Evolutionary conservation across 257 asterid species (phyloP).

Genomic region (Verbascum thapsus): DNA sequence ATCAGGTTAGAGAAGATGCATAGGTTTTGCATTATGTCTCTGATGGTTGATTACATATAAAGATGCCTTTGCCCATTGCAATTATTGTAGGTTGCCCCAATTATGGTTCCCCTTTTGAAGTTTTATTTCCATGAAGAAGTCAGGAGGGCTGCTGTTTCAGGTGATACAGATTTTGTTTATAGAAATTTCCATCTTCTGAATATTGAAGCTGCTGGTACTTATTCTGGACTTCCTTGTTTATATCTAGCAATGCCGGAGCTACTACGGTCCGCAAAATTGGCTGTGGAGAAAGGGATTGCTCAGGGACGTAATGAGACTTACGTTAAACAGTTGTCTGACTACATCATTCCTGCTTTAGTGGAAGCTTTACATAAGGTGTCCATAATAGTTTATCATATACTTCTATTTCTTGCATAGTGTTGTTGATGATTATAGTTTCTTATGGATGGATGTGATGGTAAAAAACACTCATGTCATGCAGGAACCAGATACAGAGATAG

Average conservation of each 20-base stretch:
- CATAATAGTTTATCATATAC: conserved; percentile 12
- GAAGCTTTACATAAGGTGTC: conserved; percentile 86
- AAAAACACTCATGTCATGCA: conserved; percentile 40
- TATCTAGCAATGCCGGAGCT: conserved; percentile 94
- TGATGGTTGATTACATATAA: conserved; percentile 22
- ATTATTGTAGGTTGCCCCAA: conserved; percentile 83
- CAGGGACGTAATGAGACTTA: conserved; percentile 83
- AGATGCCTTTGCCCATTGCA: conserved; percentile 10
- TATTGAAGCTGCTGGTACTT: conserved; percentile 14
- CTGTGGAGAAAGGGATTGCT: conserved; percentile 92
- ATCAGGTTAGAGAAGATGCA: conserved; percentile 68
- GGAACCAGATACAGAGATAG: conserved; percentile 91
- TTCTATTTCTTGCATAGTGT: neutral
- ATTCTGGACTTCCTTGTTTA: conserved; percentile 16
- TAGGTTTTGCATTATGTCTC: conserved; percentile 23
- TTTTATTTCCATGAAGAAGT: conserved; percentile 99
- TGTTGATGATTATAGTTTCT: neutral
- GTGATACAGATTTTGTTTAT: conserved; percentile 40
- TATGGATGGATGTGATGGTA: conserved; percentile 26
- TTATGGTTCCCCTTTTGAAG: conserved; percentile 83
- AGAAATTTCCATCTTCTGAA: neutral
- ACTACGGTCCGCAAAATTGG: conserved; percentile 86
- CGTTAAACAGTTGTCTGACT: conserved; percentile 77
- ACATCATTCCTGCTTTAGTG: conserved; percentile 71
- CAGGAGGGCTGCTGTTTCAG: conserved; percentile 98